Conservation (phyloP, 345 rosid species). For the Gossypium longicalyx region DNA sequence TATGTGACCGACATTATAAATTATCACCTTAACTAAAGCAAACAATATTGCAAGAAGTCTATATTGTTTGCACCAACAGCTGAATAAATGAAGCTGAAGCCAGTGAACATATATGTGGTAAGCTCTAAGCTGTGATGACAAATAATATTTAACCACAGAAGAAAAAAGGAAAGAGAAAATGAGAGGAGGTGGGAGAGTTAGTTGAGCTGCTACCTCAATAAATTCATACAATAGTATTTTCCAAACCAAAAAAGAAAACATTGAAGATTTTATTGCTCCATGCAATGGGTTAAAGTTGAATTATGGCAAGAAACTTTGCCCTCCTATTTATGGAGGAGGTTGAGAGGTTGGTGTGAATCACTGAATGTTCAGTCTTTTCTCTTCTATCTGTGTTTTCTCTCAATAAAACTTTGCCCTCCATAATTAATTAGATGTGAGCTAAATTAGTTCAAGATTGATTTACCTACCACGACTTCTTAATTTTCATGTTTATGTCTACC, state of each 20-base stretch:
- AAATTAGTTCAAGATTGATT: neutral
- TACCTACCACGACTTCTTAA: neutral
- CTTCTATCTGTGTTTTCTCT: neutral
- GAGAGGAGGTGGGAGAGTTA: neutral
- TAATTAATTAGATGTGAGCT: neutral
- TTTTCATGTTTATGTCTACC: neutral
- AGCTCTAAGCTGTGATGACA: neutral
- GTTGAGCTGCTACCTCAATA: constrained; percentile 4
- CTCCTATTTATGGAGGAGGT: neutral
- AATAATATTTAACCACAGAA: neutral
- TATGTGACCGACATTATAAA: constrained; percentile 32
- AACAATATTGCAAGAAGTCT: neutral
- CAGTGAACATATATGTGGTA: neutral
- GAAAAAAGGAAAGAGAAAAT: neutral
- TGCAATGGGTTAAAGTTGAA: neutral
- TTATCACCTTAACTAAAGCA: constrained; percentile 12
- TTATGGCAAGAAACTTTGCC: neutral
- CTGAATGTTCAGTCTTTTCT: neutral
- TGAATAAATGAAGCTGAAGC: too few species aligned
- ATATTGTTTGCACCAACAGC: neutral
- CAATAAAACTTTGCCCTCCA: neutral
- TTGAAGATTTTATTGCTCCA: neutral
- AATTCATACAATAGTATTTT: neutral
- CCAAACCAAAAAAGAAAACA: neutral
- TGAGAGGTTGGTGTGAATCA: constrained; percentile 1